These are phyloP conservation scores for Fusarium begoniae DNA, from an alignment of 2,329 filamentous ascomycete genomes.

Conservation along the genomic window DNA sequence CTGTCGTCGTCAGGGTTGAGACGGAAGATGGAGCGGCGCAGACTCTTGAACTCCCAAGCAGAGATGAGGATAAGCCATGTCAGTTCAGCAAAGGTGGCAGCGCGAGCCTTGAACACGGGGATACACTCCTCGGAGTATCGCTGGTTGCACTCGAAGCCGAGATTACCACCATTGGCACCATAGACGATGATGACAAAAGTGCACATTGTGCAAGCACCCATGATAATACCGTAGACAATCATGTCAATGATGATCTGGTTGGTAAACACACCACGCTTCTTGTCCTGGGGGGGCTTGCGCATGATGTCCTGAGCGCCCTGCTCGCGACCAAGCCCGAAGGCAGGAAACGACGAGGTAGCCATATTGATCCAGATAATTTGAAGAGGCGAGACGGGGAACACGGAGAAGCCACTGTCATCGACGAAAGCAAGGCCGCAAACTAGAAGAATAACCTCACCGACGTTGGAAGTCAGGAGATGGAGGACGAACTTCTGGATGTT, in stretches of 20 bases:
- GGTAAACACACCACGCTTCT: constrained; percentile 76
- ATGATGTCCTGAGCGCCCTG: constrained; percentile 79
- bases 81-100: constrained; percentile 76
- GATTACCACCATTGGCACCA: constrained; percentile 62
- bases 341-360: constrained; percentile 87
- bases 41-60: constrained; percentile 81
- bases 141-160: constrained; percentile 72
- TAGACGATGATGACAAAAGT: constrained; percentile 74
- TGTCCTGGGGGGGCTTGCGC: constrained; percentile 79
- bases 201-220: constrained; percentile 73
- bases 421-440: constrained; percentile 86
- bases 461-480: constrained; percentile 81
- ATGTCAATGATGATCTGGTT: constrained; percentile 81
- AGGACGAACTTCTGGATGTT: constrained; percentile 91
- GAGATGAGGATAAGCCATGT: constrained; percentile 79
- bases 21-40: constrained; percentile 76
- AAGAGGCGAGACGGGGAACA: constrained; percentile 86
- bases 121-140: constrained; percentile 63
- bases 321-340: constrained; percentile 88
- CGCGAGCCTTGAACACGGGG: constrained; percentile 74
- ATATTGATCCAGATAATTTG: constrained; percentile 96
- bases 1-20: constrained; percentile 65
- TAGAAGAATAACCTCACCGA: constrained; percentile 83
- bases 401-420: constrained; percentile 74
- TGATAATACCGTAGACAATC: constrained; percentile 80